Evolutionary conservation across 805 yeast genomes (phyloP).

Genomic region (Spathaspora passalidarum): DNA sequence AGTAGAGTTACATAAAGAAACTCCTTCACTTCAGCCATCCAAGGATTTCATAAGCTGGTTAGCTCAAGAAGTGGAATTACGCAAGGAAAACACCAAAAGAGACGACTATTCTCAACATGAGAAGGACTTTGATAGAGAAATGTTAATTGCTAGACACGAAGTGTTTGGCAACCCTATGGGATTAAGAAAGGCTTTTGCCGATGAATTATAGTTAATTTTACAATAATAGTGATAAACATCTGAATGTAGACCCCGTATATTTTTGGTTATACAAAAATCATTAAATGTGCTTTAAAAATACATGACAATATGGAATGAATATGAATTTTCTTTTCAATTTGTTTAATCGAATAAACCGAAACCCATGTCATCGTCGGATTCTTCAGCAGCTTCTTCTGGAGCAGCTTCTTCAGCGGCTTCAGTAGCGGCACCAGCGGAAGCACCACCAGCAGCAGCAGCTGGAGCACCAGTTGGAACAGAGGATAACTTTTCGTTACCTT

Average conservation of each 20-base stretch:
- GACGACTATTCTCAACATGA: constrained; percentile 30
- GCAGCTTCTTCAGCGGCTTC: constrained; percentile 65
- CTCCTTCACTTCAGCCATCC: constrained; percentile 22
- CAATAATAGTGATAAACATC: background rate
- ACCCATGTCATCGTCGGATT: constrained; percentile 80
- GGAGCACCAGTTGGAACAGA: constrained; percentile 96
- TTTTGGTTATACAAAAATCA: constrained; percentile 3
- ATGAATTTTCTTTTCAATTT: background rate
- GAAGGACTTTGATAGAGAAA: constrained; percentile 32
- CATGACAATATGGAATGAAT: constrained; percentile 4
- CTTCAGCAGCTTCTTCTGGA: constrained; percentile 62
- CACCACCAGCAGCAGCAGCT: constrained; percentile 68
- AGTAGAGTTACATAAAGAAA: constrained; percentile 29
- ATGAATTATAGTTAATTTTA: constrained; percentile 19
- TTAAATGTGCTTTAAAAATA: constrained; percentile 5
- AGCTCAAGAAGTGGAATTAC: constrained; percentile 34
- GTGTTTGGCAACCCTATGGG: constrained; percentile 81
- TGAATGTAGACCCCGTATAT: background rate
- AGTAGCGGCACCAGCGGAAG: constrained; percentile 48
- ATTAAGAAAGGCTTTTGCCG: constrained; percentile 55
- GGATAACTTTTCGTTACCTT: constrained; percentile 94
- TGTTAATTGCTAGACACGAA: constrained; percentile 51
- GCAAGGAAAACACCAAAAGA: constrained; percentile 22
- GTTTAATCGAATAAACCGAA: constrained; percentile 96
- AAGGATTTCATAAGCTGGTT: constrained; percentile 65